A percentile compares a stretch with the other conserved stretches of the same genome.
Evolutionary conservation across 192 early-diverging fungal species (phyloP).

Genomic region (Mortierella alpina): DNA sequence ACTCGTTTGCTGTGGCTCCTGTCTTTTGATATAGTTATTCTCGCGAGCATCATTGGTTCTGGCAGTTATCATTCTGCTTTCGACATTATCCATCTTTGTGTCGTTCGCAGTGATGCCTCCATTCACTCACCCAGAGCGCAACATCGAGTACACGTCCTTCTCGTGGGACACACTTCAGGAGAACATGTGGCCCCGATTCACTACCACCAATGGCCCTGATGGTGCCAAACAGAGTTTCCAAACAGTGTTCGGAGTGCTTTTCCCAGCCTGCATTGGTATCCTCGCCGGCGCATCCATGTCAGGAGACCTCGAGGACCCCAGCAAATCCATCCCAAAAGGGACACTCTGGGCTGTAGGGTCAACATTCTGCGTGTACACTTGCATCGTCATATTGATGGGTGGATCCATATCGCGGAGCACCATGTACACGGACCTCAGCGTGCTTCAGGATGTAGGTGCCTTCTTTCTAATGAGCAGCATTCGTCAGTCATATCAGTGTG

Average conservation of each 20-base stretch:
- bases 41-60: slow-evolving; percentile 67
- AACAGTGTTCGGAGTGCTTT: slow-evolving; percentile 71
- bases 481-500: not conserved
- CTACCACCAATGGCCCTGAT: slow-evolving; percentile 56
- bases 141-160: slow-evolving; percentile 70
- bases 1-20: not conserved
- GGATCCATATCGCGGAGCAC: slow-evolving; percentile 66
- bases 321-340: slow-evolving; percentile 74
- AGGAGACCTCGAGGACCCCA: slow-evolving; percentile 73
- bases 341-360: slow-evolving; percentile 71
- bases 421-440: slow-evolving; percentile 69
- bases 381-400: slow-evolving; percentile 66
- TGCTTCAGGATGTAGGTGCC: slow-evolving; percentile 65
- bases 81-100: slow-evolving; percentile 64
- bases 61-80: slow-evolving; percentile 65
- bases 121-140: slow-evolving; percentile 62
- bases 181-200: slow-evolving; percentile 73
- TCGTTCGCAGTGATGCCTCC: slow-evolving; percentile 69
- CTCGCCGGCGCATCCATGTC: slow-evolving; percentile 79
- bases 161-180: slow-evolving; percentile 66
- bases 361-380: slow-evolving; percentile 66
- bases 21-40: slow-evolving; percentile 51
- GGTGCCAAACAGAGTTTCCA: slow-evolving; percentile 58
- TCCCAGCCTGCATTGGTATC: slow-evolving; percentile 77
- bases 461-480: not conserved